A percentile compares a stretch with the other conserved stretches of the same genome.
Evolutionary conservation across 148 eudicot species (phyloP).

Genomic region (Fagopyrum homotropicum): DNA sequence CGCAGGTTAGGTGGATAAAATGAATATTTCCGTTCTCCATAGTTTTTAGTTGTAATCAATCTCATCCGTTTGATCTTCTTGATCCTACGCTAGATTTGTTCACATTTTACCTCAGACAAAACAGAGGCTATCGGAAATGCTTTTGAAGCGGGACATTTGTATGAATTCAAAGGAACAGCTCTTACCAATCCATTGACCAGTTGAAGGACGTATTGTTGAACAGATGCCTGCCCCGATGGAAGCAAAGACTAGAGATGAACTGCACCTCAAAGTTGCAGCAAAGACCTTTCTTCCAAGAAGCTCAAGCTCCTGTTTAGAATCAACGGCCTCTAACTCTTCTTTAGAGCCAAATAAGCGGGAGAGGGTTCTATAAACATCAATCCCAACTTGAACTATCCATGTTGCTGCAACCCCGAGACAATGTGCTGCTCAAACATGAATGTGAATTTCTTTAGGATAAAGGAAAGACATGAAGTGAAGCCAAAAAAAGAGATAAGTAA

Average conservation of each 20-base stretch:
- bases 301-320: slow-evolving; percentile 38
- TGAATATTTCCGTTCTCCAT: background rate
- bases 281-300: slow-evolving; percentile 51
- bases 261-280: slow-evolving; percentile 50
- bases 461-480: slow-evolving; percentile 1
- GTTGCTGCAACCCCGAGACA: slow-evolving; percentile 81
- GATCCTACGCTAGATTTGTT: no score
- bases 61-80: no score
- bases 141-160: no score
- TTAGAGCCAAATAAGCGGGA: slow-evolving; percentile 26
- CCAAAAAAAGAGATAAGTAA: background rate
- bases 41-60: background rate
- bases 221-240: slow-evolving; percentile 89
- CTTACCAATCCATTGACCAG: slow-evolving; percentile 92
- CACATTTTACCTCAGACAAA: no score
- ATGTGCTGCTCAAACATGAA: slow-evolving; percentile 46
- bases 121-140: no score
- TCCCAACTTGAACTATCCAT: slow-evolving; percentile 87
- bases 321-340: slow-evolving; percentile 40
- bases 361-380: slow-evolving; percentile 56
- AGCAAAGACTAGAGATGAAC: slow-evolving; percentile 71
- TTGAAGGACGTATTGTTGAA: slow-evolving; percentile 60
- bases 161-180: no score
- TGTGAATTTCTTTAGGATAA: background rate
- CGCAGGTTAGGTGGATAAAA: background rate